phyloP scores from a whole-genome alignment of 2,329 filamentous ascomycete genomes.

The Trichoderma citrinoviride region DNA sequence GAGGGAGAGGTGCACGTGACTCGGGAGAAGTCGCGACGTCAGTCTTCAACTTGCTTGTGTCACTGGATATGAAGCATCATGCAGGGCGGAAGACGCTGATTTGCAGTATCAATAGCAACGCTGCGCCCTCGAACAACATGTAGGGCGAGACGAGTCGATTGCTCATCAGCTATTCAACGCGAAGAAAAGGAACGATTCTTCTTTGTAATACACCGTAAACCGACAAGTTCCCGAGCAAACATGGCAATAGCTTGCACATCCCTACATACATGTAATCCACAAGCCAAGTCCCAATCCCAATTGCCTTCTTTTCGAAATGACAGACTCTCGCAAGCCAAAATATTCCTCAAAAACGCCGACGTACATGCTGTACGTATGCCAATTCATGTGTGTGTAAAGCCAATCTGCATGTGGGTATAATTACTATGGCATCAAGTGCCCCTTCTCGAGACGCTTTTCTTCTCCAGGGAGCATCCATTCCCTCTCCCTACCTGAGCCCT shows the following conservation, averaged over 20 bases:
- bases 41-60: background rate
- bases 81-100: background rate
- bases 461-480: background rate
- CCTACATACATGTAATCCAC: background rate
- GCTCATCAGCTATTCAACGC: background rate
- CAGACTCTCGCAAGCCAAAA: background rate
- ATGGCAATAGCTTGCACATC: background rate
- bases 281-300: background rate
- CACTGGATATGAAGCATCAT: background rate
- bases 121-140: background rate
- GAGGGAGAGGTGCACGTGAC: constrained; percentile 17
- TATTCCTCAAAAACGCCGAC: background rate
- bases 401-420: background rate
- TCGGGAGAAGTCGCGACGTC: constrained; percentile 20
- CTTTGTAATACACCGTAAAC: background rate
- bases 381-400: background rate
- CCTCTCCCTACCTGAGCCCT: too few species aligned
- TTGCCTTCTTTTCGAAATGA: background rate
- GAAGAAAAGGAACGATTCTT: background rate
- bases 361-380: background rate
- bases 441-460: background rate
- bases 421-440: background rate
- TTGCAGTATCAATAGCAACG: background rate
- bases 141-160: background rate
- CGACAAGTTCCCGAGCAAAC: background rate